Conservation (phyloP, 2,329 filamentous ascomycete species). For the Didymella segeticola region DNA sequence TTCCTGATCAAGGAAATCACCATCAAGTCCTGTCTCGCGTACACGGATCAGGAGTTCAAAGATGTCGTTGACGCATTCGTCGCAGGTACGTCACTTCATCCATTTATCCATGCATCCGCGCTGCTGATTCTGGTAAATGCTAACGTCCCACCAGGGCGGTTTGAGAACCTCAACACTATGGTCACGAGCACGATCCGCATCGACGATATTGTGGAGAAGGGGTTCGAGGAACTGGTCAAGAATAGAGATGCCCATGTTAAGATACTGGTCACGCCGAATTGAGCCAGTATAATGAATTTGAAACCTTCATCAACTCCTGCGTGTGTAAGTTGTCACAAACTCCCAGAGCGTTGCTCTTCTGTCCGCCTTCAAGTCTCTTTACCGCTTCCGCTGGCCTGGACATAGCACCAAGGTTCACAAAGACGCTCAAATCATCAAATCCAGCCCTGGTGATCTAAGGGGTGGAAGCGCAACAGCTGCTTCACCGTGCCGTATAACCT, state of each 20-base stretch:
- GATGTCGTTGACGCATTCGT: conserved; percentile 43
- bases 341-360: no score
- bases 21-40: conserved; percentile 38
- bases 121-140: background rate
- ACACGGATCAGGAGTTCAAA: conserved; percentile 42
- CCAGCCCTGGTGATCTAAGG: no score
- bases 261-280: conserved; percentile 45
- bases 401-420: no score
- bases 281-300: no score
- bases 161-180: conserved; percentile 42
- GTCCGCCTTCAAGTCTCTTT: no score
- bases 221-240: conserved; percentile 40
- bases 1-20: conserved; percentile 42
- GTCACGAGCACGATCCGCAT: conserved; percentile 43
- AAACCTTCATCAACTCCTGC: no score
- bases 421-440: no score
- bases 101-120: no score
- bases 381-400: no score
- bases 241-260: conserved; percentile 48
- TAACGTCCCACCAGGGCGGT: conserved; percentile 29
- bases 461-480: no score
- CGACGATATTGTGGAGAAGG: conserved; percentile 40
- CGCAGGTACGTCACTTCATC: conserved; percentile 27
- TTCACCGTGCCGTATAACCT: no score
- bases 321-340: no score